Conservation (phyloP, 768 basidiomycete species). For the Mycena amicta region DNA sequence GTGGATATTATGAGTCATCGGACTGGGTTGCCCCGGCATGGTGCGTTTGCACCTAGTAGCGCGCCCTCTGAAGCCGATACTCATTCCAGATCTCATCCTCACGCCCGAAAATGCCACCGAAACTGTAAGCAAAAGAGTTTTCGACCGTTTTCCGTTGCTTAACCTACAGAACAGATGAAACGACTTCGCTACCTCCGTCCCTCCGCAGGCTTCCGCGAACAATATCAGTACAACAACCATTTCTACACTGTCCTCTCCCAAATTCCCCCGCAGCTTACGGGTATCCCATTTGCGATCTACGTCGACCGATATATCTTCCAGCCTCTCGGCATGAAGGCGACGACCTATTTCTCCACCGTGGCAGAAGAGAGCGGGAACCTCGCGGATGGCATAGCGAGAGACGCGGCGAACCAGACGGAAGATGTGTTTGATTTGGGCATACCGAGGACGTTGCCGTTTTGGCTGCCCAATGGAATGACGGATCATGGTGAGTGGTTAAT, state of each 20-base stretch:
- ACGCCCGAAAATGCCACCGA: background rate
- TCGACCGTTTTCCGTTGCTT: constrained; percentile 4
- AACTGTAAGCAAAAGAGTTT: background rate
- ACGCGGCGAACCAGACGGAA: constrained; percentile 15
- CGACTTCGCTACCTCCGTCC: background rate
- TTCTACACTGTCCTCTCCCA: constrained; percentile 30
- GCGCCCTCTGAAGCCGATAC: too few relatives aligned
- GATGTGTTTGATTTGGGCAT: constrained; percentile 1
- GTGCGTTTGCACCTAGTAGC: background rate
- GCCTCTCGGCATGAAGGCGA: constrained; percentile 20
- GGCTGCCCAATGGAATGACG: constrained; percentile 6
- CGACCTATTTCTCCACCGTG: constrained; percentile 17
- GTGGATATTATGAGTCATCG: constrained; percentile 31
- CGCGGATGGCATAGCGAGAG: constrained; percentile 13
- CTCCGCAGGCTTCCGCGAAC: background rate
- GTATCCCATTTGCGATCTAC: constrained; percentile 17
- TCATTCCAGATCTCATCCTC: background rate
- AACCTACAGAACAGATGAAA: too few relatives aligned
- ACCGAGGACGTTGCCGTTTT: constrained; percentile 9
- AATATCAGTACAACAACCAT: constrained; percentile 29
- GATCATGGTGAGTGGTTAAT: constrained; percentile 2
- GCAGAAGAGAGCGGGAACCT: constrained; percentile 11
- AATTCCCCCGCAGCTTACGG: constrained; percentile 23
- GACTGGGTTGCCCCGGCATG: constrained; percentile 27
- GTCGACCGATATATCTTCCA: constrained; percentile 19